Conservation (phyloP, 495 filamentous ascomycete genomes). For the Xylaria telfairii region DNA sequence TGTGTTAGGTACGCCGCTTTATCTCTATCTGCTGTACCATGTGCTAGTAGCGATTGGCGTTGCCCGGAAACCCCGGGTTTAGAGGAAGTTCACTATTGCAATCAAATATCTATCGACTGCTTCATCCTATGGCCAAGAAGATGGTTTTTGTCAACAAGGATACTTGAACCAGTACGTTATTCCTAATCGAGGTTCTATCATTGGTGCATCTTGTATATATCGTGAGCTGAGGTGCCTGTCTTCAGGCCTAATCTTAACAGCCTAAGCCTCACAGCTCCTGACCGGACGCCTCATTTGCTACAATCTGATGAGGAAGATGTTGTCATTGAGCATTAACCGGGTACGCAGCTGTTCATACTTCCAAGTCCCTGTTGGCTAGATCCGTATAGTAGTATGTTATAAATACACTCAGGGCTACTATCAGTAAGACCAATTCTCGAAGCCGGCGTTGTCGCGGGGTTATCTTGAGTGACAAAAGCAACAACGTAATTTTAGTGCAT, state of each 20-base stretch:
- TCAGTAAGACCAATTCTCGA: background rate
- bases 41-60: slow-evolving; percentile 21
- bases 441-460: background rate
- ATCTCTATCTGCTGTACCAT: slow-evolving; percentile 16
- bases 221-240: background rate
- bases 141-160: background rate
- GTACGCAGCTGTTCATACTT: background rate
- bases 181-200: background rate
- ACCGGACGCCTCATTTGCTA: slow-evolving; percentile 2
- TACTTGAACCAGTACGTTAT: background rate
- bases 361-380: background rate
- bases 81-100: background rate
- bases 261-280: background rate
- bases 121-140: background rate
- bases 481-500: background rate
- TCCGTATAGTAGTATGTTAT: background rate
- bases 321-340: slow-evolving; percentile 1
- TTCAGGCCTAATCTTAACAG: background rate
- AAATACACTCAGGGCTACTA: background rate
- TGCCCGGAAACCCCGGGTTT: slow-evolving; percentile 2
- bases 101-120: background rate
- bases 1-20: background rate
- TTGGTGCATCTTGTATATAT: background rate
- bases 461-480: background rate
- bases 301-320: background rate